Conservation (phyloP, 116 monocot genomes). For the Papilionanthe hybrid region DNA sequence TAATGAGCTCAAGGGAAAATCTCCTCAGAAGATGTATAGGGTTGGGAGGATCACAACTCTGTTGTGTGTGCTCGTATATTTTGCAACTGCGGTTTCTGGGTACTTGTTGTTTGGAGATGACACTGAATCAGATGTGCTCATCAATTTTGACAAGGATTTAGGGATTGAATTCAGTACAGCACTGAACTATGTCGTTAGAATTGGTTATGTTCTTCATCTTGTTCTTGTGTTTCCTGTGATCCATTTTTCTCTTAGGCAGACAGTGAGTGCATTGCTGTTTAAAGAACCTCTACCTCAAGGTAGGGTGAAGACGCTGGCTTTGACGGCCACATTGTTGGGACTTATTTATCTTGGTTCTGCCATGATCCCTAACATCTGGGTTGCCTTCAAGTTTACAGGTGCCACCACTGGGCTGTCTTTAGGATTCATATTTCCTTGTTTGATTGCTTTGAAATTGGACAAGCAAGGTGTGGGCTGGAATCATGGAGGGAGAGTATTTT, state of each 20-base stretch:
- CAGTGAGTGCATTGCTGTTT: constrained; percentile 55
- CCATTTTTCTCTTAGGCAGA: constrained; percentile 88
- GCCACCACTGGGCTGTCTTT: constrained; percentile 76
- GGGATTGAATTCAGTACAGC: constrained; percentile 59
- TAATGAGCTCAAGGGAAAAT: constrained; percentile 71
- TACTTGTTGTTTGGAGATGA: constrained; percentile 80
- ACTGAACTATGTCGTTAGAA: constrained; percentile 69
- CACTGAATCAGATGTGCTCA: constrained; percentile 82
- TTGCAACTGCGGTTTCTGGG: constrained; percentile 77
- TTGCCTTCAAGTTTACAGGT: constrained; percentile 95
- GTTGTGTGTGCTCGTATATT: constrained; percentile 64
- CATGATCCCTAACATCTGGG: constrained; percentile 84
- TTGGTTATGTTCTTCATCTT: constrained; percentile 87
- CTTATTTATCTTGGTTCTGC: constrained; percentile 80
- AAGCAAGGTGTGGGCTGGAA: constrained; percentile 38
- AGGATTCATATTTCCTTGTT: constrained; percentile 86
- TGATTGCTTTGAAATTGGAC: constrained; percentile 63
- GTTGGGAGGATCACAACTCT: constrained; percentile 67
- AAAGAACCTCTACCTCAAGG: constrained; percentile 19
- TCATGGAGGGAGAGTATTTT: constrained; percentile 34
- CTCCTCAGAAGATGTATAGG: constrained; percentile 71
- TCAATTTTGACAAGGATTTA: constrained; percentile 77
- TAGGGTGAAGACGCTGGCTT: constrained; percentile 39
- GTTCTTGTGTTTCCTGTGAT: constrained; percentile 88
- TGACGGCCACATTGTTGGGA: constrained; percentile 55